Conservation (phyloP, 2,329 filamentous ascomycete species). For the Talaromyces sp. region DNA sequence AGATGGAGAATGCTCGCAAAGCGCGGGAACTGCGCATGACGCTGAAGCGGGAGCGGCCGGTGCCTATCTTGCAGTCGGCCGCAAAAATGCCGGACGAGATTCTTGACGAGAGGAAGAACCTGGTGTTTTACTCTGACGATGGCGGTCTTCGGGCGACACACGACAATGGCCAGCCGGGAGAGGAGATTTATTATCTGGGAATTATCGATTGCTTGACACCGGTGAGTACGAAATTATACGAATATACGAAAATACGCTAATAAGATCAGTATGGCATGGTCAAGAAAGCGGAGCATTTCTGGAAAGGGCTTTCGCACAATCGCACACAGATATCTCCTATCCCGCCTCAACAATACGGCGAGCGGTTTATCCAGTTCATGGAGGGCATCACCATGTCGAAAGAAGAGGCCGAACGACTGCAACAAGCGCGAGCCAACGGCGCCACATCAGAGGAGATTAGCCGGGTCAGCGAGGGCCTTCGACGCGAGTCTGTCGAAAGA, state of each 20-base stretch:
- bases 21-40: slow-evolving; percentile 86
- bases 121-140: slow-evolving; percentile 89
- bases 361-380: slow-evolving; percentile 91
- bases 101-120: slow-evolving; percentile 67
- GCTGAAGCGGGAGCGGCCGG: slow-evolving; percentile 85
- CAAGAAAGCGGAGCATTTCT: slow-evolving; percentile 94
- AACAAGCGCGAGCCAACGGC: slow-evolving; percentile 24
- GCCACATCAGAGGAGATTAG: slow-evolving; percentile 23
- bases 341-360: slow-evolving; percentile 83
- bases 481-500: slow-evolving; percentile 43
- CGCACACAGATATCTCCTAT: slow-evolving; percentile 87
- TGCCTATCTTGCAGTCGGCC: slow-evolving; percentile 80
- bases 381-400: slow-evolving; percentile 82
- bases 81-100: slow-evolving; percentile 89
- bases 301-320: slow-evolving; percentile 85
- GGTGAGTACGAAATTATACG: slow-evolving; percentile 52
- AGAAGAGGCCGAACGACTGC: slow-evolving; percentile 66
- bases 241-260: neutral
- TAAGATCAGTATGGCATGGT: slow-evolving; percentile 73
- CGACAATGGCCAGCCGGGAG: slow-evolving; percentile 75
- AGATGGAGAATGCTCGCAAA: slow-evolving; percentile 85
- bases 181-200: slow-evolving; percentile 95
- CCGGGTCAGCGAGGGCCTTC: slow-evolving; percentile 19
- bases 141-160: slow-evolving; percentile 91
- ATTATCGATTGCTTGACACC: slow-evolving; percentile 98